Evolutionary conservation across 257 asterid genomes (phyloP).

Genomic region (Eucommia ulmoides): DNA sequence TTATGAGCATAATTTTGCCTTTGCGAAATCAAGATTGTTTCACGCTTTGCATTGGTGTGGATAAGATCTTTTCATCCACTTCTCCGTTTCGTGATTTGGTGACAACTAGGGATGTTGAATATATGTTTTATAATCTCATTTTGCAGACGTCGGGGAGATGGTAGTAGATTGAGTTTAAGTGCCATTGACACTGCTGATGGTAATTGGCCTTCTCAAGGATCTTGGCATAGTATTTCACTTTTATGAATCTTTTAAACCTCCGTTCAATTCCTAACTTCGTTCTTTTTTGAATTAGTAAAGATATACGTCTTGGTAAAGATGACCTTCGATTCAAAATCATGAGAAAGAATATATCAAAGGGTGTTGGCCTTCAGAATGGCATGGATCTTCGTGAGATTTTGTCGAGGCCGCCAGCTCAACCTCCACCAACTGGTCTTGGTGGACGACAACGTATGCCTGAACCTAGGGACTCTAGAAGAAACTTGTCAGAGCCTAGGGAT

Average conservation of each 20-base stretch:
- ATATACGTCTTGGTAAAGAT: constrained; percentile 39
- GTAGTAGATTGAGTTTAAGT: constrained; percentile 18
- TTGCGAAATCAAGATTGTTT: too few relatives aligned
- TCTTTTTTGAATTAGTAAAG: constrained; percentile 26
- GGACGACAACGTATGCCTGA: constrained; percentile 13
- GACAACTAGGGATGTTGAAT: neutral
- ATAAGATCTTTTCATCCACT: neutral
- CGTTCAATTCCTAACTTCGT: constrained; percentile 7
- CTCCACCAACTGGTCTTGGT: constrained; percentile 36
- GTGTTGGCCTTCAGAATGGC: constrained; percentile 28
- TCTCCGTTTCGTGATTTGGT: neutral
- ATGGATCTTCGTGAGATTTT: constrained; percentile 69
- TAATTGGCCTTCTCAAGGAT: constrained; percentile 19
- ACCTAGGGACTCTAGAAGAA: constrained; percentile 22
- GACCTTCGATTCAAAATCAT: constrained; percentile 78
- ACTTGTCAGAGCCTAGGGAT: constrained; percentile 19
- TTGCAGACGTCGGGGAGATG: constrained; percentile 56
- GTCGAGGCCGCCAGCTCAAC: constrained; percentile 81
- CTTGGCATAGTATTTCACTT: constrained; percentile 4
- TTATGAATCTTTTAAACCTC: constrained; percentile 10
- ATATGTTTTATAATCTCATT: constrained; percentile 12
- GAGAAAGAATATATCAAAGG: constrained; percentile 34
- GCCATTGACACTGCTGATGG: constrained; percentile 35
- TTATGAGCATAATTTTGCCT: neutral
- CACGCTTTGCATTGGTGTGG: neutral